Percentiles rank a stretch among this genome's conserved stretches.
phyloP scores from a whole-genome alignment of 106 monocot species.

The Agapanthus africanus region DNA sequence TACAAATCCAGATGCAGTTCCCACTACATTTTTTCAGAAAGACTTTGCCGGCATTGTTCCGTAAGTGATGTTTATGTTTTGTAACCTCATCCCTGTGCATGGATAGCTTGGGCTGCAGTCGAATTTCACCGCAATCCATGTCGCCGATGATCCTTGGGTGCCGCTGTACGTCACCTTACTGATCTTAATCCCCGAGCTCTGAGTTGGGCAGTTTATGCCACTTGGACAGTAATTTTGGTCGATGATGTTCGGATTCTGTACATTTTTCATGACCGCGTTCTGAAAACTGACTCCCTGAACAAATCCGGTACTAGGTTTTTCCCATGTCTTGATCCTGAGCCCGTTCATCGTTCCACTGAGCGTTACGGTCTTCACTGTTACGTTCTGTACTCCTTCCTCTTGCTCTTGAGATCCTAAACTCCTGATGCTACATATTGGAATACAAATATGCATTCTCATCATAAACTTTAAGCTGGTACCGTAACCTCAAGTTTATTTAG shows the following conservation, averaged over 20 bases:
- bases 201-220: constrained; percentile 18
- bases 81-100: too few relatives aligned
- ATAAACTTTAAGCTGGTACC: not conserved
- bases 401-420: constrained; percentile 21
- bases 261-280: constrained; percentile 23
- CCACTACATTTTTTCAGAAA: too few relatives aligned
- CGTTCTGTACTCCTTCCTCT: constrained; percentile 32
- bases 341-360: constrained; percentile 28
- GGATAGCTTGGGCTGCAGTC: too few relatives aligned
- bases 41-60: too few relatives aligned
- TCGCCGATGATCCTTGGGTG: too few relatives aligned
- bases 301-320: constrained; percentile 21
- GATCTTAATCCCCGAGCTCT: too few relatives aligned
- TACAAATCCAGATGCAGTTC: too few relatives aligned
- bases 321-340: constrained; percentile 40
- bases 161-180: too few relatives aligned
- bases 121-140: too few relatives aligned
- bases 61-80: too few relatives aligned
- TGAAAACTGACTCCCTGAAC: constrained; percentile 16
- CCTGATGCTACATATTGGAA: constrained; percentile 35
- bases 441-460: not conserved
- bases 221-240: constrained; percentile 46
- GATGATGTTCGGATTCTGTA: constrained; percentile 34
- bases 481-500: not conserved
- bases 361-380: constrained; percentile 24